phyloP scores from a whole-genome alignment of 2,329 filamentous ascomycete species.

The Diaporthe ampelina region DNA sequence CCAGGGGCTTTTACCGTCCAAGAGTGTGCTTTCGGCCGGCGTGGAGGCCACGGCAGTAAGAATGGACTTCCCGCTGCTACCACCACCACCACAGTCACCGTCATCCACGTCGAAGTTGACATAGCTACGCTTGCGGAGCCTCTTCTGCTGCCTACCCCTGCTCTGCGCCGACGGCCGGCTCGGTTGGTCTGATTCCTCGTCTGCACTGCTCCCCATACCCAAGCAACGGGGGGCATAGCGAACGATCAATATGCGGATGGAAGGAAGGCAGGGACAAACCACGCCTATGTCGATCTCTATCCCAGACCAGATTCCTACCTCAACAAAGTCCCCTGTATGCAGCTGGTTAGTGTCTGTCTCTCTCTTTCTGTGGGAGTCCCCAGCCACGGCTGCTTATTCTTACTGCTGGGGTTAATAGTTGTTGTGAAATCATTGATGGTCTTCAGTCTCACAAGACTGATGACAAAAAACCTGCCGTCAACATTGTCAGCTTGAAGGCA shows the following conservation, averaged over 20 bases:
- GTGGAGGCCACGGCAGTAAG: conserved; percentile 1
- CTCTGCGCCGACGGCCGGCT: conserved; percentile 5
- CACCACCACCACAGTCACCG: not conserved
- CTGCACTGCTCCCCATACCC: conserved; percentile 2
- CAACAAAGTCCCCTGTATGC: conserved; percentile 39
- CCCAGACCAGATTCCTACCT: conserved; percentile 48
- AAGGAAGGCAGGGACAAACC: conserved; percentile 51
- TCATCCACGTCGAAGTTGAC: conserved; percentile 20
- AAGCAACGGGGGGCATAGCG: conserved; percentile 35
- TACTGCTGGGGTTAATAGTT: conserved; percentile 8
- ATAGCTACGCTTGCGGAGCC: conserved; percentile 26
- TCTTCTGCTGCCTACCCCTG: not conserved
- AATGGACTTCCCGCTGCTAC: not conserved
- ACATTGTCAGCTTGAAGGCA: not conserved
- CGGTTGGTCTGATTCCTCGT: not conserved
- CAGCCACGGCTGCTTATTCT: not conserved
- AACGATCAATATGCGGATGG: conserved; percentile 50
- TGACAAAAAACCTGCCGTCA: not conserved
- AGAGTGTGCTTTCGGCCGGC: not conserved
- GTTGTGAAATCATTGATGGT: conserved; percentile 2
- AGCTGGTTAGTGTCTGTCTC: not conserved
- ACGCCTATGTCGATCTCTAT: conserved; percentile 52
- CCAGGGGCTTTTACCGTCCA: too few relatives aligned
- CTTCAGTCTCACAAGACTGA: conserved; percentile 24
- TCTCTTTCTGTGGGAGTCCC: too few relatives aligned